A percentile compares a stretch with the other conserved stretches of the same genome.
These are phyloP conservation scores for Cydonia oblonga DNA, from an alignment of 331 rosid species.

Conservation along the genomic window DNA sequence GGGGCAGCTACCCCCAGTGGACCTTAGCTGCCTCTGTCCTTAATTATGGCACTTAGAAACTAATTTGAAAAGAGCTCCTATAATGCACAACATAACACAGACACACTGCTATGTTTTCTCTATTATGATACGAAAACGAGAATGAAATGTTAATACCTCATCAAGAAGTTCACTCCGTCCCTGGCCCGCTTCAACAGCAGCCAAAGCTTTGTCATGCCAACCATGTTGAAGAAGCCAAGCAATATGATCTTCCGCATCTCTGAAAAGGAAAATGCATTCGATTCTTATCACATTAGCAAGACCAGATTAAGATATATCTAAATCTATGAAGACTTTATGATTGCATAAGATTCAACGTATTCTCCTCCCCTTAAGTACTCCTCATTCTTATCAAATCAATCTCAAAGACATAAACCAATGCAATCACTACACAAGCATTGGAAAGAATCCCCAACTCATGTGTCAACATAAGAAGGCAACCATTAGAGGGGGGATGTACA, in stretches of 20 bases:
- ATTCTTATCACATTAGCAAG: constrained; percentile 1
- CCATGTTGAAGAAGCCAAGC: constrained; percentile 98
- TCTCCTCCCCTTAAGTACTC: background rate
- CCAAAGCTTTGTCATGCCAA: constrained; percentile 92
- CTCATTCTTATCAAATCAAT: background rate
- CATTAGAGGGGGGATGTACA: background rate
- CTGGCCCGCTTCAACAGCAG: constrained; percentile 89
- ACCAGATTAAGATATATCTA: constrained; percentile 7
- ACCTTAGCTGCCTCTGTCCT: background rate
- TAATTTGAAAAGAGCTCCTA: background rate
- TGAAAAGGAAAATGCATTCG: constrained; percentile 14
- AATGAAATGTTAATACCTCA: constrained; percentile 45
- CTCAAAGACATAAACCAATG: background rate
- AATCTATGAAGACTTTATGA: background rate
- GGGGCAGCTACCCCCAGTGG: background rate
- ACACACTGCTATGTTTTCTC: background rate
- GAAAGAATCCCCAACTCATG: background rate
- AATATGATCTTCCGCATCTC: constrained; percentile 98
- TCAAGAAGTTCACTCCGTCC: constrained; percentile 90
- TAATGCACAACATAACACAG: background rate
- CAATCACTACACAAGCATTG: background rate
- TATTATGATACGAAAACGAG: background rate
- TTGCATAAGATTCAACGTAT: background rate
- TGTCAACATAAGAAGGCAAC: background rate
- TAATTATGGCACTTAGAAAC: background rate